Base-by-base conservation (phyloP, 768 basidiomycete species). In the Flagelloscypha sp. region DNA sequence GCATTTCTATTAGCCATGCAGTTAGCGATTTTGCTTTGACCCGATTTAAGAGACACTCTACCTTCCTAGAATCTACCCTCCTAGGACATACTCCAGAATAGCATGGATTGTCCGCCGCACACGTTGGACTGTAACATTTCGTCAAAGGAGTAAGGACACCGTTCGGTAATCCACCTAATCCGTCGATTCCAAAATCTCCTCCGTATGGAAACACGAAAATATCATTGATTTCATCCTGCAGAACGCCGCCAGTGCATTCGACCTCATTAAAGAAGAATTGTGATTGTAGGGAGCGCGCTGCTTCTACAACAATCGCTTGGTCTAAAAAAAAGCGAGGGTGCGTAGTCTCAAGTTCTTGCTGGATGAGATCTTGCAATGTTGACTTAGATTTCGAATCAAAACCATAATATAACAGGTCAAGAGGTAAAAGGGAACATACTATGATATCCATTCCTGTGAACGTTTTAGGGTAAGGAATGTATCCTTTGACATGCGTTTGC, bases 241-340 rank as follows among this genome's bases (percentile, higher is more conserved):
- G 60, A 1, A 79, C 67, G 13, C 79, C 76, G 33, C 79, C 78
- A 20, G 84, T 88, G 87, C 92, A 94, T 52, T 97, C 92, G 6
- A 97, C 92, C 54, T 98, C 94, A 52, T 90, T 88, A 57, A 95
- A 93, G 68, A 90, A 97, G 4, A 98, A 69, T 53, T 94, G 89
- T 40, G 75, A 81, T 52, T 97, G 92, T 24, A 98, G 66, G 38
- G 85, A 87, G 24, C 89, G 79, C 4, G 90, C 95, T 24, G 94
- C 81, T 53, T 84, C 79, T 20, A 95, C 62, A 4, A 92, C 88
- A 12, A 82, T 79, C 5, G 85, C 74, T 6, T 93, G 70, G 47
- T 93, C 88, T 41, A 72, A 80, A 1, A 78, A 79, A 3, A 78
- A 77, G 23, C 83, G 66, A 9, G 76, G 76, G 42, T 86, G 82